Base-by-base conservation (phyloP, 306 rosid genomes). In the Dryas drummondii region DNA sequence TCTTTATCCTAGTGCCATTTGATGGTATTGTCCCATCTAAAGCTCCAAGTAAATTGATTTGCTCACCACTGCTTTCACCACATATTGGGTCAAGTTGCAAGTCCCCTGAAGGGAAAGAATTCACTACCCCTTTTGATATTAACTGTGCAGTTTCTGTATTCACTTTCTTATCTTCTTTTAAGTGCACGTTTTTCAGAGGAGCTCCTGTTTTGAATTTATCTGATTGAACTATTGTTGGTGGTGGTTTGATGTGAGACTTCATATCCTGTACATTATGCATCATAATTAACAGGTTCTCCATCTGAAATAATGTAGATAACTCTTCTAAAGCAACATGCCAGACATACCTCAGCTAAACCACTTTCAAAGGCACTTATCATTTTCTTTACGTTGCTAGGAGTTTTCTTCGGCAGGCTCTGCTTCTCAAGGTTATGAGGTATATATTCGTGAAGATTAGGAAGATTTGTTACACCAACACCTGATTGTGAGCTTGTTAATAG, bases 361-460 rank as follows among this genome's bases (percentile, higher is more conserved):
- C 81, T 73, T 87, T 92, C 99, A 73, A 90, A 90, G 74, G 93
- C 91, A 73, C 85, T 87, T 44, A 92, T 82, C 91, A 90, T 89
- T 68, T 84, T 86, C 87, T 57, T 86, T 57, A 94, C 93, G 26
- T 75, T 88, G 82, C 85, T 86, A 17, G 91, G 85, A 77, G 81
- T 65, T 76, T 71, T 88, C 70, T 78, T 52, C 9, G 9, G 54
- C 6, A 61, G 71, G 44, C 19, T 63, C 46, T 41, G 71, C 81
- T 66, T 75, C 65, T 79, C 73, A 12, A 76, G 81, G 41, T 52
- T 13, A 48, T 12, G 57, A 42, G 58, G 17, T 41, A 17, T 58
- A 22, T 55, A 79, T 70, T 78, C 85, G 59, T 71, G 76, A 50
- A 71, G 69, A 55, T 57, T 56, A 9, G 79, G 62, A 56, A 82